These are phyloP conservation scores for Tetrapyrgos nigripes DNA, from an alignment of 1,284 basidiomycete genomes.

Conservation along the genomic window DNA sequence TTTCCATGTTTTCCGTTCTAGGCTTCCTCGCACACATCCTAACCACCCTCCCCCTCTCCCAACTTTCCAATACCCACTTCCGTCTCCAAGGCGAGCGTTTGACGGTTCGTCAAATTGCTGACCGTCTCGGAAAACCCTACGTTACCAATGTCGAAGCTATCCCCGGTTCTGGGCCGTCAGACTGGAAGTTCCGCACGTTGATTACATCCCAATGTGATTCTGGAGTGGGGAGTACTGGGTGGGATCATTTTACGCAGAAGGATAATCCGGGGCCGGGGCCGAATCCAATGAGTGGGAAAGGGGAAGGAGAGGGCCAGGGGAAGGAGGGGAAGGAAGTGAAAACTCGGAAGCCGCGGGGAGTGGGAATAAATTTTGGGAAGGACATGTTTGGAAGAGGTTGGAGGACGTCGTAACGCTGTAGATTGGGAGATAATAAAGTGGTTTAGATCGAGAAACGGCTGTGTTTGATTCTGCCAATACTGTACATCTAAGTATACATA, in stretches of 20 bases:
- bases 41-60: conserved; percentile 29
- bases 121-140: conserved; percentile 19
- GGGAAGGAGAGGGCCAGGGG: conserved; percentile 16
- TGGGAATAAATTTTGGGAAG: conserved; percentile 27
- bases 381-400: conserved; percentile 26
- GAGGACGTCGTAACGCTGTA: conserved; percentile 5
- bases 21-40: conserved; percentile 36
- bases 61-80: conserved; percentile 28
- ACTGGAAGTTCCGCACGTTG: neutral
- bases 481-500: no score
- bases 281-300: neutral
- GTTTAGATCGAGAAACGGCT: no score
- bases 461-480: no score
- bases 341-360: conserved; percentile 12
- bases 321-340: conserved; percentile 13
- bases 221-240: conserved; percentile 18
- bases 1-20: conserved; percentile 6
- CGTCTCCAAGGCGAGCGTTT: conserved; percentile 33
- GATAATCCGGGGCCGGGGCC: no score
- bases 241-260: conserved; percentile 12
- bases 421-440: no score
- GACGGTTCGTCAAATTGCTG: conserved; percentile 27
- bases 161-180: conserved; percentile 6
- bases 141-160: conserved; percentile 23
- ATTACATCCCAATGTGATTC: neutral